These are phyloP conservation scores for Hanseniaspora clermontiae DNA, from an alignment of 805 yeast genomes.

Conservation along the genomic window DNA sequence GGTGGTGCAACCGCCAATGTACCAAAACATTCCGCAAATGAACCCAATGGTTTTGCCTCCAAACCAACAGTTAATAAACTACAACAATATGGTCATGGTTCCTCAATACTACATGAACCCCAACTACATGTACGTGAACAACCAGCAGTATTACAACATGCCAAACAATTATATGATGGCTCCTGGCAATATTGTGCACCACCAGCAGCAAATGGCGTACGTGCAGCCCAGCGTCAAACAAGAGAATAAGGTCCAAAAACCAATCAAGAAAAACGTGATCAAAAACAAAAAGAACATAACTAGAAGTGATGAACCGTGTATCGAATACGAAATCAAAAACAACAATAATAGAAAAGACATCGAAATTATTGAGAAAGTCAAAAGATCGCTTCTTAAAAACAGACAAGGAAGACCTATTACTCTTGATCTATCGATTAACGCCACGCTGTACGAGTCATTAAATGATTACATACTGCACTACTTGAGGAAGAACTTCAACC, in stretches of 20 bases:
- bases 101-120: not conserved
- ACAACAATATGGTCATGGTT: not conserved
- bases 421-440: conserved; percentile 2
- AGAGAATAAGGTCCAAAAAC: not conserved
- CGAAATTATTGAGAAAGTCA: conserved; percentile 6
- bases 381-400: conserved; percentile 5
- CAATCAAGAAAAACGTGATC: not conserved
- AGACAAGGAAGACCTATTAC: conserved; percentile 15
- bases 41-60: not conserved
- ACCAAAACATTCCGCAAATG: not conserved
- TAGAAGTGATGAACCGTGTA: not conserved
- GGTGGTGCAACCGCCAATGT: not conserved
- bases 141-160: not conserved
- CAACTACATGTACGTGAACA: not conserved
- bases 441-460: conserved; percentile 9
- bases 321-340: not conserved
- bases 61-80: not conserved
- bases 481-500: conserved; percentile 9
- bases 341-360: not conserved
- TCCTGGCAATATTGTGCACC: not conserved
- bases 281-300: not conserved
- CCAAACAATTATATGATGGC: not conserved
- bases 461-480: conserved; percentile 9
- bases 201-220: not conserved
- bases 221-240: not conserved